Evolutionary conservation across 2,329 filamentous ascomycete genomes (phyloP).

Genomic region (Aspergillus ibericus): DNA sequence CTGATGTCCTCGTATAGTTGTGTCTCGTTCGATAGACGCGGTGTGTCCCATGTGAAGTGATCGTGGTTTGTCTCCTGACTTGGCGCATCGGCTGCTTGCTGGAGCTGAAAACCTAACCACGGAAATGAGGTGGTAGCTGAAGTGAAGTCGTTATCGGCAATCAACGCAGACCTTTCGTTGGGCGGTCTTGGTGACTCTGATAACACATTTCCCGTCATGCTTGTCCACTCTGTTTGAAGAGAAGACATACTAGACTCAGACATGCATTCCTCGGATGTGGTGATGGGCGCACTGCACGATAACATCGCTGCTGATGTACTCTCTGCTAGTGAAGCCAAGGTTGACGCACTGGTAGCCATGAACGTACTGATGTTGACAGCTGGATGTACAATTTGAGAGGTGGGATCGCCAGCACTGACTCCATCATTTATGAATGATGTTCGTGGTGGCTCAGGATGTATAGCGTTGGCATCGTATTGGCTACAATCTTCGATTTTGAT

Average conservation of each 20-base stretch:
- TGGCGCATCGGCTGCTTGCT: conserved; percentile 5
- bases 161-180: conserved; percentile 2
- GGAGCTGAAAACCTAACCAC: conserved; percentile 9
- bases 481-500: not conserved
- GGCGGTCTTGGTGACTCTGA: conserved; percentile 5
- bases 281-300: not conserved
- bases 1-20: not conserved
- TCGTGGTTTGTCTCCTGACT: not conserved
- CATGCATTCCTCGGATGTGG: conserved; percentile 2
- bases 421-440: not conserved
- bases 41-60: conserved; percentile 3
- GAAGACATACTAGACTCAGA: not conserved
- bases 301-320: conserved; percentile 1
- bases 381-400: conserved; percentile 14
- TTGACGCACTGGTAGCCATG: conserved; percentile 10
- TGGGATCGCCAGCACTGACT: not conserved
- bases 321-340: conserved; percentile 3
- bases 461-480: not conserved
- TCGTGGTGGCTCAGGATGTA: not conserved
- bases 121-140: conserved; percentile 2
- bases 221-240: conserved; percentile 8
- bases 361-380: conserved; percentile 6
- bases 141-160: conserved; percentile 2
- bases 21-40: not conserved
- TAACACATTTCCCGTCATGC: not conserved